Evolutionary conservation across 441 rosid genomes (phyloP), one percentile per base, ranked within the genome.

Genomic region (Euphorbia schlechtendalii): DNA sequence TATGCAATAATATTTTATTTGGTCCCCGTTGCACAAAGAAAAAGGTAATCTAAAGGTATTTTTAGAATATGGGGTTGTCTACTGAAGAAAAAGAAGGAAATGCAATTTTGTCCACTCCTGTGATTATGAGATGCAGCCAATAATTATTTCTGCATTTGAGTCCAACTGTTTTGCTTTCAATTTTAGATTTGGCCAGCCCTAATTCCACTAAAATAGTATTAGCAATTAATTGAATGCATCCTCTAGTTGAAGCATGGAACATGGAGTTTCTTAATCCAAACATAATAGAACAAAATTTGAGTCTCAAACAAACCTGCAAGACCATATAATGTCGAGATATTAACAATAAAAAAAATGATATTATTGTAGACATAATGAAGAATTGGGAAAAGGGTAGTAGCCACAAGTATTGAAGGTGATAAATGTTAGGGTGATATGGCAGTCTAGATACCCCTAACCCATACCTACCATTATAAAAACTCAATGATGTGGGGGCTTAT

Each of bases 371-470:
- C 3, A 10, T 52, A 52, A 20, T 18, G 6, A 52, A 15, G 10
- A 52, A 22, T 3, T 3, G 21, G 49, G 12, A 59, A 59, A 59
- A 38, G 21, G 15, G 12, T 9, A 41, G 25, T 9, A 3, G 32
- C 24, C 38, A 59, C 40, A 36, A 15, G 60, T 58, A 17, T 41
- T 56, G 64, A 68, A 64, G 20, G 28, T 40, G 70, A 59, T 38
- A 48, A 59, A 62, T 41, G 25, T 59, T 20, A 65, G 67, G 53
- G 17, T 21, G 11, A 45, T 48, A 15, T 25, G n/a, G n/a, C n/a
- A 57, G 77, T 77, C 83, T 59, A 69, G 80, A 62, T 77, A 40
- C 80, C 32, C 56, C 68, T 69, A 74, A 77, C 70, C 64, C 40
- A 59, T 61, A 56, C 79, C 83, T 64, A 69, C 70, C 77, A 68